Evolutionary conservation across 2,329 filamentous ascomycete species (phyloP).

Genomic region (Nemania sp.): DNA sequence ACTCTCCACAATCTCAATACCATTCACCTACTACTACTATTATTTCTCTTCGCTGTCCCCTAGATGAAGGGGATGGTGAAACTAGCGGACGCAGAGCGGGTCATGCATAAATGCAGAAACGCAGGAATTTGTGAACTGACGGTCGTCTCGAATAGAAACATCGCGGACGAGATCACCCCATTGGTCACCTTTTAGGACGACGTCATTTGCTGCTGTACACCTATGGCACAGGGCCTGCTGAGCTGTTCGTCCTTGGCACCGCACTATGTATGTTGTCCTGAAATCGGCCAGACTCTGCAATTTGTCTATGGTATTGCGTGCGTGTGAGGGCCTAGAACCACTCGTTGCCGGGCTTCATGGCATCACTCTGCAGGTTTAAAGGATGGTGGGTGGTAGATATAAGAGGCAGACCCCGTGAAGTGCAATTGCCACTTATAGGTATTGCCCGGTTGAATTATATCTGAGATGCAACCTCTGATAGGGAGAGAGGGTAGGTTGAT

Average conservation of each 20-base stretch:
- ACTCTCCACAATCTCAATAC: no score
- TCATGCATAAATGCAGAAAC: slow-evolving; percentile 27
- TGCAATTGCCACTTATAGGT: slow-evolving; percentile 20
- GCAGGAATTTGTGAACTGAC: slow-evolving; percentile 24
- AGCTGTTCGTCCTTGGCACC: slow-evolving; percentile 24
- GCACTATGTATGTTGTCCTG: slow-evolving; percentile 10
- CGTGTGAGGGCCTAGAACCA: slow-evolving; percentile 16
- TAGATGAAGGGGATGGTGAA: slow-evolving; percentile 27
- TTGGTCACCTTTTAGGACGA: slow-evolving; percentile 15
- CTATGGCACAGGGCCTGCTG: slow-evolving; percentile 3
- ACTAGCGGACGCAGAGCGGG: slow-evolving; percentile 28
- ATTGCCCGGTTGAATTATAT: slow-evolving; percentile 18
- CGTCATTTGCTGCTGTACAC: slow-evolving; percentile 9
- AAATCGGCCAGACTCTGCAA: slow-evolving; percentile 10
- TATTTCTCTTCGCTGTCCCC: no score
- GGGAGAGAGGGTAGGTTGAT: slow-evolving; percentile 23
- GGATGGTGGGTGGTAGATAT: slow-evolving; percentile 4
- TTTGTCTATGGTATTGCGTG: slow-evolving; percentile 2
- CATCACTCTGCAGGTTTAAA: no score
- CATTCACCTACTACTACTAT: no score
- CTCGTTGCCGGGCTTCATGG: slow-evolving; percentile 11
- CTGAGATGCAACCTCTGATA: slow-evolving; percentile 1
- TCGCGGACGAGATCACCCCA: slow-evolving; percentile 1
- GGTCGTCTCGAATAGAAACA: slow-evolving; percentile 27
- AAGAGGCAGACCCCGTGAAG: slow-evolving; percentile 5